Conservation (phyloP, 257 asterid species). For the Anisodus tanguticus region DNA sequence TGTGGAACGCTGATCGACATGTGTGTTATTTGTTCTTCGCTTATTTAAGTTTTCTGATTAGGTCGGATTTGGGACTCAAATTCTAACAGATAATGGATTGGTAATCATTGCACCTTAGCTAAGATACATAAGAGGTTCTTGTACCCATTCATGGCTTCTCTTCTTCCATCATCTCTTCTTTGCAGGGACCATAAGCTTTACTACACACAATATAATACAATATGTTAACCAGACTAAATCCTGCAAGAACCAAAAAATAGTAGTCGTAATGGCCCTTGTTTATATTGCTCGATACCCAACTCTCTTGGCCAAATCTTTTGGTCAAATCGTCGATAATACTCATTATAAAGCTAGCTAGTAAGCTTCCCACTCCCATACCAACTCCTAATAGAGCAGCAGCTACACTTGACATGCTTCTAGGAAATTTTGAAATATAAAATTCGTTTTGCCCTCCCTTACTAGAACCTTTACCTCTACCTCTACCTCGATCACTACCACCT, state of each 20-base stretch:
- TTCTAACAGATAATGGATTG: background rate
- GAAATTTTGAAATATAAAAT: constrained; percentile 67
- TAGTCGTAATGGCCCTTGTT: constrained; percentile 72
- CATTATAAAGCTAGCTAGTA: constrained; percentile 61
- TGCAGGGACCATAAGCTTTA: constrained; percentile 25
- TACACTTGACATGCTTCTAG: constrained; percentile 73
- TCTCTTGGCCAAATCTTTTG: constrained; percentile 49
- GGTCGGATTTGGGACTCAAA: too few relatives aligned
- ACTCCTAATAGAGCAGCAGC: constrained; percentile 51
- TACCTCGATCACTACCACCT: too few relatives aligned
- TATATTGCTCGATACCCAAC: constrained; percentile 69
- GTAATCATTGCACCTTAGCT: background rate
- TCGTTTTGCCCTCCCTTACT: constrained; percentile 46
- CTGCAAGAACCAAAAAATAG: constrained; percentile 44
- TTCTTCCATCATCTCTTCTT: constrained; percentile 6
- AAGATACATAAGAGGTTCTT: background rate
- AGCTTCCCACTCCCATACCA: constrained; percentile 51
- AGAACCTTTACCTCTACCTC: too few relatives aligned
- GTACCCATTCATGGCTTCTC: background rate
- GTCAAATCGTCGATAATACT: constrained; percentile 45
- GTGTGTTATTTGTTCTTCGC: too few relatives aligned
- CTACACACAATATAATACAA: background rate
- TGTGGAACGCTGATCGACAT: too few relatives aligned
- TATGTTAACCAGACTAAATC: constrained; percentile 27
- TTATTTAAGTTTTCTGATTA: too few relatives aligned